A percentile compares a stretch with the other conserved stretches of the same genome.
phyloP scores from a whole-genome alignment of 352 stramenopile species.

The Globisporangium uncinulatum region DNA sequence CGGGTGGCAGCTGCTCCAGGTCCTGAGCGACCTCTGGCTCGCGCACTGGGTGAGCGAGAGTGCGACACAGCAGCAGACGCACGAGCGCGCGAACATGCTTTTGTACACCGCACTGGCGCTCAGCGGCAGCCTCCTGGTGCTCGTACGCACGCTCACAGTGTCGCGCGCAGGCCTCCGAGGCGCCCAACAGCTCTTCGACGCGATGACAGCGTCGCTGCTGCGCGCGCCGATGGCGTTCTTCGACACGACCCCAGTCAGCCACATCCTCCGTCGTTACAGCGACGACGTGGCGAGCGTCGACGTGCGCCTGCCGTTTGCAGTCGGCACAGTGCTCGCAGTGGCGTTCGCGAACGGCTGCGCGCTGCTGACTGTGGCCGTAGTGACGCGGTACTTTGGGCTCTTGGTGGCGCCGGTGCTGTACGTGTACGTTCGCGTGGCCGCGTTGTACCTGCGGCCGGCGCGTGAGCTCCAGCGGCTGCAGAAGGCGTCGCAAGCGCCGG shows the following conservation, averaged over 20 bases:
- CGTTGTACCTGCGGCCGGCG: slow-evolving; percentile 53
- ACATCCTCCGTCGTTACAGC: slow-evolving; percentile 37
- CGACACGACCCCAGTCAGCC: slow-evolving; percentile 31
- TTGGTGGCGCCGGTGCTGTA: slow-evolving; percentile 82
- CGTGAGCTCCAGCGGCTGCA: slow-evolving; percentile 62
- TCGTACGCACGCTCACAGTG: slow-evolving; percentile 55
- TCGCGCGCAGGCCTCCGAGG: slow-evolving; percentile 49
- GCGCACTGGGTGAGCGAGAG: slow-evolving; percentile 79
- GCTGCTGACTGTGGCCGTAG: neutral
- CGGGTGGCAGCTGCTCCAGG: slow-evolving; percentile 79
- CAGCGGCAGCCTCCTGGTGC: slow-evolving; percentile 39
- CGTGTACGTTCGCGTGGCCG: slow-evolving; percentile 59
- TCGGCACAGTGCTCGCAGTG: slow-evolving; percentile 4
- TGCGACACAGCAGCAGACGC: slow-evolving; percentile 75
- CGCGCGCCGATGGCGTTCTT: slow-evolving; percentile 37
- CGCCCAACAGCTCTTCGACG: slow-evolving; percentile 77
- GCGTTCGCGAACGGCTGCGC: slow-evolving; percentile 20
- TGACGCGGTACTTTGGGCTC: slow-evolving; percentile 56
- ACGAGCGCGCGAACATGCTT: slow-evolving; percentile 63
- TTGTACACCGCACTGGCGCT: slow-evolving; percentile 59
- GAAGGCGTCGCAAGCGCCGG: slow-evolving; percentile 43
- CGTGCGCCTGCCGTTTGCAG: slow-evolving; percentile 17
- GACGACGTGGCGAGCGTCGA: slow-evolving; percentile 27
- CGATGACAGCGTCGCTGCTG: slow-evolving; percentile 34
- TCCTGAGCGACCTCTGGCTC: slow-evolving; percentile 89